These are phyloP conservation scores for Fomes fomentarius DNA, from an alignment of 1,284 basidiomycete genomes.

Conservation along the genomic window DNA sequence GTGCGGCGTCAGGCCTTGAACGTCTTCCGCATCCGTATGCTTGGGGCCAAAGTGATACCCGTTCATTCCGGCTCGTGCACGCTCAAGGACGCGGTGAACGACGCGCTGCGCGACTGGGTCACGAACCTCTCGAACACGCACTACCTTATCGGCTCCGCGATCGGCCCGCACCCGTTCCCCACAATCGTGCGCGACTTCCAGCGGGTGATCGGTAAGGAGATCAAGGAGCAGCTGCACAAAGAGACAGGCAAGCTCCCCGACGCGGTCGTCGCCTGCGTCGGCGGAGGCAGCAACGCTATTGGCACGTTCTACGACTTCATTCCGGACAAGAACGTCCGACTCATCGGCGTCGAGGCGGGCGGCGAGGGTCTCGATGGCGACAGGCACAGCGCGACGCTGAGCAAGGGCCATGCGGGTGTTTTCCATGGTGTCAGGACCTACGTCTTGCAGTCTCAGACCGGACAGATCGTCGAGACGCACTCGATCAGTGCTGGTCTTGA, in stretches of 20 bases:
- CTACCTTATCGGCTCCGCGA: constrained; percentile 96
- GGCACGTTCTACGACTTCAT: constrained; percentile 98
- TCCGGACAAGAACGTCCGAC: constrained; percentile 76
- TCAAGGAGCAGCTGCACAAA: constrained; percentile 85
- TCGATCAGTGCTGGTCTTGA: constrained; percentile 96
- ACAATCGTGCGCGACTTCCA: constrained; percentile 99
- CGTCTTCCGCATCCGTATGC: constrained; percentile 98
- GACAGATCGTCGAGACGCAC: constrained; percentile 97
- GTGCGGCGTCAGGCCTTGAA: constrained; percentile 94
- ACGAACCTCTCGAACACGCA: constrained; percentile 93
- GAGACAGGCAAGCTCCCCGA: constrained; percentile 88
- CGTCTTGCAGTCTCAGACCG: constrained; percentile 85
- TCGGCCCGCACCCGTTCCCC: constrained; percentile 99
- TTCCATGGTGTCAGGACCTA: constrained; percentile 97
- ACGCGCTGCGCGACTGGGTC: constrained; percentile 98
- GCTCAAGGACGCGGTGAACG: constrained; percentile 97
- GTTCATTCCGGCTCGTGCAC: constrained; percentile 96
- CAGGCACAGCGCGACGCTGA: constrained; percentile 90
- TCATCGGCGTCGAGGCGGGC: constrained; percentile 95
- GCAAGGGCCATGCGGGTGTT: constrained; percentile 90
- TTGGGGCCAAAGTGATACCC: constrained; percentile 91
- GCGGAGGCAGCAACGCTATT: constrained; percentile 97
- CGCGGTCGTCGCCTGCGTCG: constrained; percentile 95
- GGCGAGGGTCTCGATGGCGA: constrained; percentile 90
- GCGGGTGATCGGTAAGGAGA: constrained; percentile 93